A percentile compares a stretch with the other conserved stretches of the same genome.
phyloP scores from a whole-genome alignment of 768 basidiomycete species.

The Mycena haematopus region DNA sequence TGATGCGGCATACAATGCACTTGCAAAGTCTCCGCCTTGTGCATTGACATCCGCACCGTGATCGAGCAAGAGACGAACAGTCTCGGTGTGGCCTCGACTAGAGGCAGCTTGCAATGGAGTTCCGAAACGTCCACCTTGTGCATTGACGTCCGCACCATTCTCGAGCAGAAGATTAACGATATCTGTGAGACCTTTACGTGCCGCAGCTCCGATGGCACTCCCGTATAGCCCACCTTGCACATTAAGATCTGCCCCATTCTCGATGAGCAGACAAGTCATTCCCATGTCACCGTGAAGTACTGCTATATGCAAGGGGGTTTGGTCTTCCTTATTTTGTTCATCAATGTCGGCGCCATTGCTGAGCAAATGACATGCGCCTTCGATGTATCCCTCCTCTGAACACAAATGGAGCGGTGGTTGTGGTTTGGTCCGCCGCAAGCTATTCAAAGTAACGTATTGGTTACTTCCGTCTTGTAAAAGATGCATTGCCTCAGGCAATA shows the following conservation, averaged over 20 bases:
- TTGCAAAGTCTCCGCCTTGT: too few relatives aligned
- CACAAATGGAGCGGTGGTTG: not conserved
- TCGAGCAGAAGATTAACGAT: not conserved
- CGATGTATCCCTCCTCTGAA: not conserved
- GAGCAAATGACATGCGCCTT: too few relatives aligned
- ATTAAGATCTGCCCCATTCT: not conserved
- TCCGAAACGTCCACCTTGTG: not conserved
- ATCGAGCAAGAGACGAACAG: not conserved
- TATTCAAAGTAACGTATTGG: not conserved
- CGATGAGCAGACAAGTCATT: not conserved
- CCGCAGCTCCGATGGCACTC: not conserved
- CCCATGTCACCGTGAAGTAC: not conserved
- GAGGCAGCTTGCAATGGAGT: not conserved
- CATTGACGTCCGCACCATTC: not conserved
- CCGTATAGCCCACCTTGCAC: not conserved
- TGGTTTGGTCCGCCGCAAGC: not conserved
- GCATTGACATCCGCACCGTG: not conserved
- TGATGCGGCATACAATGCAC: too few relatives aligned
- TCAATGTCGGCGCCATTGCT: too few relatives aligned
- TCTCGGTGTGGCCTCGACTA: not conserved
- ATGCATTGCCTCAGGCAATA: not conserved
- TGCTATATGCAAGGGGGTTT: not conserved
- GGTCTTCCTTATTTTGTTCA: too few relatives aligned
- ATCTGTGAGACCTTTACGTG: not conserved
- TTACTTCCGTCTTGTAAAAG: constrained; percentile 6